Evolutionary conservation across 805 yeast species (phyloP), one percentile per base, ranked within the genome.

Genomic region (Saccharomycopsis babjevae): DNA sequence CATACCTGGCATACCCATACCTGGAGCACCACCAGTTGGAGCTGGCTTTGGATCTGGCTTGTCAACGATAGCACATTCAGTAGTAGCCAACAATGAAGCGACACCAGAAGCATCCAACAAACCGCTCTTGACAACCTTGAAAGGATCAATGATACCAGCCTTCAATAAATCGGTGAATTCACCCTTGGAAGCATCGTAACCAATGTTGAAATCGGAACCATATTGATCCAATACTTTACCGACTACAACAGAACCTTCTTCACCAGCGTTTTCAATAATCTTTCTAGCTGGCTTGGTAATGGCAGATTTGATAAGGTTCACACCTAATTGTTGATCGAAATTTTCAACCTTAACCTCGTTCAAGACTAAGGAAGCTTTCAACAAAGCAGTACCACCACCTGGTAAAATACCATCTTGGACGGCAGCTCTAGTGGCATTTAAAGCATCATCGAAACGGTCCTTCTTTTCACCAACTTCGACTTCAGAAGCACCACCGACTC

Each of bases 391-490:
- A 78, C 99, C 99, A 75, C 99, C 99, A 79, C 99, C 99, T 72
- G 99, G 99, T 67, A 94, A 82, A 72, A 94, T 91, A 78, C 99
- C 99, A 77, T 90, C 97, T 77, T 93, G 93, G 66, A 94, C 97
- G 67, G 99, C 99, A 62, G 99, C 97, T 77, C 98, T 90, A 59
- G 98, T 94, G 61, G 99, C 97, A 73, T 94, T 93, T 73, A 94
- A 82, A 32, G 99, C 98, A 79, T 94, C 99, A 70, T 94, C 98
- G 72, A 91, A 89, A 78, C 99, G 88, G 76, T 94, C 99, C 81
- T 94, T 94, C 94, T 94, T 94, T 82, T 94, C 99, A 72, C 97
- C 96, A 67, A 94, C 99, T 79, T 94, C 98, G 67, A 94, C 88
- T 79, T 94, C 98, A 25, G 97, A 88, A 55, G 96, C 75, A 68